These are phyloP conservation scores for Kwoniella sp. DNA, from an alignment of 768 basidiomycete species.

Conservation along the genomic window DNA sequence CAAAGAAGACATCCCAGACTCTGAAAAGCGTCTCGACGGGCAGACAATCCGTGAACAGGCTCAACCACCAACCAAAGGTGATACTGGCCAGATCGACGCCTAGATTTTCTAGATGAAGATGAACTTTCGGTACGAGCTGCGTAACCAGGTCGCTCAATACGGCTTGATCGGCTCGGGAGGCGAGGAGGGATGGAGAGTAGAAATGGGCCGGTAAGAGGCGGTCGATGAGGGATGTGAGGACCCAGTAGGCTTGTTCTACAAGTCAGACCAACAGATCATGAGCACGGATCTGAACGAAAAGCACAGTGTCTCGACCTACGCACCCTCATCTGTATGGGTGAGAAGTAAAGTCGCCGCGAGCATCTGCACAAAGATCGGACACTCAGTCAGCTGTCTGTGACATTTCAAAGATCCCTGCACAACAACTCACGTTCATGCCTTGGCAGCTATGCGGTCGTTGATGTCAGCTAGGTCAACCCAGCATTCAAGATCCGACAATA, in stretches of 20 bases:
- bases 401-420: neutral
- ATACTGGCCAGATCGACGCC: constrained; percentile 90
- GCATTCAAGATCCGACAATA: neutral
- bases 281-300: neutral
- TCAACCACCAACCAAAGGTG: constrained; percentile 98
- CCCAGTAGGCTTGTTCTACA: constrained; percentile 92
- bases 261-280: neutral
- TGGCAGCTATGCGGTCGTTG: constrained; percentile 52
- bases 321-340: constrained; percentile 79
- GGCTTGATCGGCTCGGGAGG: constrained; percentile 89
- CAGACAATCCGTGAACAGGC: constrained; percentile 91
- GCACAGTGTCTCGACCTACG: neutral
- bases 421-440: constrained; percentile 42
- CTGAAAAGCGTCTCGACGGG: constrained; percentile 93
- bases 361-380: constrained; percentile 69
- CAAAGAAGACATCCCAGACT: constrained; percentile 93
- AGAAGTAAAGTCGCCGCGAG: constrained; percentile 91
- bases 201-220: constrained; percentile 86
- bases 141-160: constrained; percentile 86
- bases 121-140: constrained; percentile 73
- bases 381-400: neutral
- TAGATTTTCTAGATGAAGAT: constrained; percentile 72
- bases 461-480: constrained; percentile 55
- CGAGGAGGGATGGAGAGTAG: constrained; percentile 87
- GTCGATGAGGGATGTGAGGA: constrained; percentile 83